A percentile compares a stretch with the other conserved stretches of the same genome.
Conservation (phyloP, 2,329 filamentous ascomycete genomes). For the Fusarium coicis region DNA sequence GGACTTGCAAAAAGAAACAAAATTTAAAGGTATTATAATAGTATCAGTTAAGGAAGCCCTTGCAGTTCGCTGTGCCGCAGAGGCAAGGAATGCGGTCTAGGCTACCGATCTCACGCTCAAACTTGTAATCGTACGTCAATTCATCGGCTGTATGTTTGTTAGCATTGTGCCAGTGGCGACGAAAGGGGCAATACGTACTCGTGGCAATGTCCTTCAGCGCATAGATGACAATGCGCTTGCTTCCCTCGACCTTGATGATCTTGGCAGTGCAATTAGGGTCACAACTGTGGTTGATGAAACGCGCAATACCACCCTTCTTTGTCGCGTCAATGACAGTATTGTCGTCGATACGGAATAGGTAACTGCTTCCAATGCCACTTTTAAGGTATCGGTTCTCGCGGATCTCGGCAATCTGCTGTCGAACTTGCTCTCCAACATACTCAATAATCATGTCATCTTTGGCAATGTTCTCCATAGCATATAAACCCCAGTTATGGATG, state of each 20-base stretch:
- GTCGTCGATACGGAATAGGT: constrained; percentile 97
- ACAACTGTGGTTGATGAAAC: constrained; percentile 99
- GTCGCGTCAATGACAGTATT: constrained; percentile 98
- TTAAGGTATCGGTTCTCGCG: constrained; percentile 92
- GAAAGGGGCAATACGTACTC: constrained; percentile 70
- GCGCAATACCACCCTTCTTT: constrained; percentile 96
- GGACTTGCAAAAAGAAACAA: constrained; percentile 13
- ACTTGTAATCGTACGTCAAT: constrained; percentile 99
- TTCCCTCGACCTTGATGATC: constrained; percentile 98
- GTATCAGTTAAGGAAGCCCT: constrained; percentile 94
- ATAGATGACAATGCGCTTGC: constrained; percentile 98
- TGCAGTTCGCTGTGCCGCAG: constrained; percentile 94
- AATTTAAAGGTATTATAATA: constrained; percentile 27
- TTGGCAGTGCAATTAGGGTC: constrained; percentile 99
- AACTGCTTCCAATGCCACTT: constrained; percentile 96
- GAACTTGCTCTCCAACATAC: constrained; percentile 97
- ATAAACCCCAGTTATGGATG: constrained; percentile 98
- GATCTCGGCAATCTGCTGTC: constrained; percentile 97
- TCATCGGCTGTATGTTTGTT: constrained; percentile 79
- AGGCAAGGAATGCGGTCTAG: constrained; percentile 96
- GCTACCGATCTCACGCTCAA: constrained; percentile 95
- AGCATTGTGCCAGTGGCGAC: constrained; percentile 1
- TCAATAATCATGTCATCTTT: constrained; percentile 99
- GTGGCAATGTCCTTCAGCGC: constrained; percentile 92
- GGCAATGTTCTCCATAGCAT: constrained; percentile 96